Conservation (phyloP, 805 yeast genomes). For the Candida insectalens region DNA sequence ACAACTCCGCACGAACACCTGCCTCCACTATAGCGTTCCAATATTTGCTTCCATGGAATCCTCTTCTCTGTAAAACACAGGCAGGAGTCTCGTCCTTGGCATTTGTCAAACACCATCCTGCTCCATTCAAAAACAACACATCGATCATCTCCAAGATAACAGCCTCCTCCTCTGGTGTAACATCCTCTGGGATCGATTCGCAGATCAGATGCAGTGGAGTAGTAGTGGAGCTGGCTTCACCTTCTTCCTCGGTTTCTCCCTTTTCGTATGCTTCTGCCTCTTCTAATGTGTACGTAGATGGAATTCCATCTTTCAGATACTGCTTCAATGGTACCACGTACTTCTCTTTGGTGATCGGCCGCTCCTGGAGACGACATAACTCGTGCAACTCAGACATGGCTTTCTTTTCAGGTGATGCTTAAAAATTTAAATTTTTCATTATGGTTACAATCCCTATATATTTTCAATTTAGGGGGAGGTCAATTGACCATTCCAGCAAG, state of each 20-base stretch:
- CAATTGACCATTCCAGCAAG: constrained; percentile 22
- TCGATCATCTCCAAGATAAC: constrained; percentile 49
- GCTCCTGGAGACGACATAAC: constrained; percentile 35
- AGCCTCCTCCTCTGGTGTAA: constrained; percentile 30
- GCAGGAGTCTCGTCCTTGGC: constrained; percentile 74
- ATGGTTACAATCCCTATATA: not conserved
- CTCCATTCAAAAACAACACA: constrained; percentile 71
- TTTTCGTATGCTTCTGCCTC: constrained; percentile 55
- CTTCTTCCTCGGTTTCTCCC: constrained; percentile 26
- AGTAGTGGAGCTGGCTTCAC: constrained; percentile 40
- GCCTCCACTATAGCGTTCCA: constrained; percentile 59
- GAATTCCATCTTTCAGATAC: constrained; percentile 55
- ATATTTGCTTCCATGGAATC: constrained; percentile 27
- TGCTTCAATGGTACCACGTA: constrained; percentile 36
- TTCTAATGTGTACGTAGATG: constrained; percentile 75
- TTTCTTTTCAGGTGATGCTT: not conserved
- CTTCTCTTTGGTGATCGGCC: constrained; percentile 40
- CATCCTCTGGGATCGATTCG: constrained; percentile 36
- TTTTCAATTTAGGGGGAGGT: not conserved
- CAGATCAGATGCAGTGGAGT: constrained; percentile 72
- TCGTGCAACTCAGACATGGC: constrained; percentile 71
- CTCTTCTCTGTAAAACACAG: constrained; percentile 56
- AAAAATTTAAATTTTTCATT: too few relatives aligned
- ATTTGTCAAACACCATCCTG: constrained; percentile 84
- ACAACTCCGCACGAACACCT: constrained; percentile 82